phyloP scores from a whole-genome alignment of 805 yeast species.

The Metschnikowia gelsemii region DNA sequence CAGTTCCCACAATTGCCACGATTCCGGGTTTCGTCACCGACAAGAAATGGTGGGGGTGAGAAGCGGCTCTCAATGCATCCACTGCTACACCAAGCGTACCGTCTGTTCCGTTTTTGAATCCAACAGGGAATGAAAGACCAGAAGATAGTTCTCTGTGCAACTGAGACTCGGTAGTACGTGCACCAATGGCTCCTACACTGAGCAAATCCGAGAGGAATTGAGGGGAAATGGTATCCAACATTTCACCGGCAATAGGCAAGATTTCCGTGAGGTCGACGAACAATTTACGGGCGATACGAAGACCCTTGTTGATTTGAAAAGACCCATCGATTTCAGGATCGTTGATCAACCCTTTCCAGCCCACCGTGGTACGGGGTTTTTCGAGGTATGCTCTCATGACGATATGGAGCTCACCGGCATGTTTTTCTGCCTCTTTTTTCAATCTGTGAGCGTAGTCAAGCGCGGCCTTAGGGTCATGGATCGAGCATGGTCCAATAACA shows the following conservation, averaged over 20 bases:
- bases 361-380: constrained; percentile 98
- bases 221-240: constrained; percentile 97
- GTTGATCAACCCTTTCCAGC: constrained; percentile 97
- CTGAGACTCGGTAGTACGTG: constrained; percentile 98
- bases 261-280: constrained; percentile 75
- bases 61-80: constrained; percentile 91
- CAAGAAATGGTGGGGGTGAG: constrained; percentile 91
- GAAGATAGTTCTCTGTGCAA: constrained; percentile 96
- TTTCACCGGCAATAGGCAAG: constrained; percentile 93
- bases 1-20: constrained; percentile 94
- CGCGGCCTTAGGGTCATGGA: constrained; percentile 89
- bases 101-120: constrained; percentile 98
- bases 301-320: constrained; percentile 93
- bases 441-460: constrained; percentile 79
- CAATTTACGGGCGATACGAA: constrained; percentile 80
- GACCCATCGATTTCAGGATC: constrained; percentile 94
- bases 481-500: constrained; percentile 95
- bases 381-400: constrained; percentile 98
- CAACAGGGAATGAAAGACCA: constrained; percentile 97
- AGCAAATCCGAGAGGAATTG: constrained; percentile 89
- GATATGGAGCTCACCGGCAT: constrained; percentile 72
- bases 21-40: constrained; percentile 97
- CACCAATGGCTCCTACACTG: constrained; percentile 97
- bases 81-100: constrained; percentile 90
- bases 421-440: constrained; percentile 64